Evolutionary conservation across 352 stramenopile species (phyloP).

Genomic region (Nothophytophthora sp.): DNA sequence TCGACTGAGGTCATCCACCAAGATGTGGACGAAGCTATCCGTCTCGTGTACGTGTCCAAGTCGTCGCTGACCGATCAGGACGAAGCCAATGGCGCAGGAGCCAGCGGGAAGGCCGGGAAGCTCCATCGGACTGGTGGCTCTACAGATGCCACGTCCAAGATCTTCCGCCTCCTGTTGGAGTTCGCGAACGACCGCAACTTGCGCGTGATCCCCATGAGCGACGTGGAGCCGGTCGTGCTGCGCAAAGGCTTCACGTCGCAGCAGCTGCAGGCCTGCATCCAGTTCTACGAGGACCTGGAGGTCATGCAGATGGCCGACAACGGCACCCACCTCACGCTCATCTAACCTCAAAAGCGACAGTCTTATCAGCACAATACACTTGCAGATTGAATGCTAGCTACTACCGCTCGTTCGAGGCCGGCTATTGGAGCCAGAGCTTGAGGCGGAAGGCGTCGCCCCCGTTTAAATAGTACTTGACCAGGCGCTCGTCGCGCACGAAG

Average conservation of each 20-base stretch:
- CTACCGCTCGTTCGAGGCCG: not conserved
- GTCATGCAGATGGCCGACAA: conserved; percentile 81
- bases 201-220: conserved; percentile 82
- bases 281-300: conserved; percentile 93
- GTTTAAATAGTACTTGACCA: conserved; percentile 97
- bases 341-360: conserved; percentile 15
- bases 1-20: conserved; percentile 94
- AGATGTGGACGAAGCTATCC: conserved; percentile 98
- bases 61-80: conserved; percentile 92
- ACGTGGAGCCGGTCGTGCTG: conserved; percentile 94
- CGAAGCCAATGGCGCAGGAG: conserved; percentile 39
- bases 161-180: conserved; percentile 96
- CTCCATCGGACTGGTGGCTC: conserved; percentile 32
- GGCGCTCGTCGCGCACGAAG: conserved; percentile 92
- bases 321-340: conserved; percentile 80
- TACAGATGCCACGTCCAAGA: conserved; percentile 93
- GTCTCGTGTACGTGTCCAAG: conserved; percentile 98
- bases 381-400: not conserved
- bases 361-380: too few relatives aligned
- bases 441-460: conserved; percentile 93
- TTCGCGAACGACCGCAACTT: conserved; percentile 83
- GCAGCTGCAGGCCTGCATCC: conserved; percentile 94
- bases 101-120: conserved; percentile 18
- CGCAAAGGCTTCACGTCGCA: conserved; percentile 96
- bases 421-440: conserved; percentile 88